Conservation (phyloP, 306 rosid species). For the Myrica gale region DNA sequence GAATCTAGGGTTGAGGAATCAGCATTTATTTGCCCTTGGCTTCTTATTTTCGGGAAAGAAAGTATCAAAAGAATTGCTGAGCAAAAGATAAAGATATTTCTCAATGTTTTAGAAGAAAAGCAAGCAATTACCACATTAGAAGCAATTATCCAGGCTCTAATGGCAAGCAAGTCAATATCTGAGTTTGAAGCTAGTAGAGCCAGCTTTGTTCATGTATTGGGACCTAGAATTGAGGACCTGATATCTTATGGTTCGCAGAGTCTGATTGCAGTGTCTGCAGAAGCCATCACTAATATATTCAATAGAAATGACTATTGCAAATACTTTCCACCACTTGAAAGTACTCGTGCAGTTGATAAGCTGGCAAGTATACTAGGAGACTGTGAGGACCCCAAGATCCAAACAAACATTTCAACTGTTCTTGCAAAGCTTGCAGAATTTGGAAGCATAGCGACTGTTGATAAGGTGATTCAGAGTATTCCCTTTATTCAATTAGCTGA, state of each 20-base stretch:
- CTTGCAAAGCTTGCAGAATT: conserved; percentile 36
- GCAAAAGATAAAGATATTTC: conserved; percentile 23
- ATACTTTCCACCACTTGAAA: conserved; percentile 30
- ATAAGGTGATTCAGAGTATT: conserved; percentile 30
- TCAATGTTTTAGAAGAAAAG: conserved; percentile 20
- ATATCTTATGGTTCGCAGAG: conserved; percentile 19
- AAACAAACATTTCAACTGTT: conserved; percentile 27
- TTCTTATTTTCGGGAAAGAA: conserved; percentile 34
- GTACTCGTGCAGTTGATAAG: conserved; percentile 9
- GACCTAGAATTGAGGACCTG: conserved; percentile 29
- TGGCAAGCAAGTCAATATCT: conserved; percentile 38
- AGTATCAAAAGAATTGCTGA: conserved; percentile 11
- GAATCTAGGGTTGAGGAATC: conserved; percentile 22
- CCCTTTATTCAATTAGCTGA: conserved; percentile 23
- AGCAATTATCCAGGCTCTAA: conserved; percentile 28
- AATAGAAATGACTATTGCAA: conserved; percentile 29
- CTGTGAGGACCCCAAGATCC: conserved; percentile 28
- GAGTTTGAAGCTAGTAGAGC: conserved; percentile 36
- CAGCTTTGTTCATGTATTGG: conserved; percentile 32
- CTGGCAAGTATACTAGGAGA: conserved; percentile 23
- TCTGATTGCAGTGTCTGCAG: conserved; percentile 27
- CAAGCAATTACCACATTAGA: conserved; percentile 17
- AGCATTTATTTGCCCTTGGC: conserved; percentile 36
- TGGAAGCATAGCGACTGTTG: conserved; percentile 25
- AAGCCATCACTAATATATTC: conserved; percentile 33